Conservation (phyloP, 2,329 filamentous ascomycete genomes). For the Talaromyces sp. region DNA sequence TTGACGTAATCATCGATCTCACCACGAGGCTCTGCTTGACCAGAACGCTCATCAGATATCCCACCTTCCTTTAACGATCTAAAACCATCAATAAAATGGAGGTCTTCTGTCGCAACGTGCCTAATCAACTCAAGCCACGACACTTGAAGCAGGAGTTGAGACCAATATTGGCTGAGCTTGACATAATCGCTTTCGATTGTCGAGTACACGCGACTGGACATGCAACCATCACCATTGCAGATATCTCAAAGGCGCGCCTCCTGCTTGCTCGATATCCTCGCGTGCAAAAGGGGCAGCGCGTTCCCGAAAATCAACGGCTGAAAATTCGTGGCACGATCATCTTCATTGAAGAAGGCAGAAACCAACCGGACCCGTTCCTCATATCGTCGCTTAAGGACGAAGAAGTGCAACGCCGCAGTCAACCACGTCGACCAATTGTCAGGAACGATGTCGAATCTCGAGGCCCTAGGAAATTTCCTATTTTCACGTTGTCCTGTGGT, state of each 20-base stretch:
- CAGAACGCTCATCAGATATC: not conserved
- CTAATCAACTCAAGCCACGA: slow-evolving; percentile 21
- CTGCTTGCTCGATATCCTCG: slow-evolving; percentile 22
- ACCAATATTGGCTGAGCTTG: slow-evolving; percentile 21
- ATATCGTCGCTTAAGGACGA: slow-evolving; percentile 21
- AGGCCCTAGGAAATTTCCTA: slow-evolving; percentile 20
- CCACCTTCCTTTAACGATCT: not conserved
- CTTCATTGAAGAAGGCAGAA: slow-evolving; percentile 21
- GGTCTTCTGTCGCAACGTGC: slow-evolving; percentile 28
- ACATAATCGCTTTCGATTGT: slow-evolving; percentile 24
- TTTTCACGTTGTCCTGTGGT: slow-evolving; percentile 44
- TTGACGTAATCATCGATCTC: not conserved
- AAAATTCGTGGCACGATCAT: slow-evolving; percentile 21
- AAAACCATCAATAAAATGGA: slow-evolving; percentile 21
- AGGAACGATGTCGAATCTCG: slow-evolving; percentile 8
- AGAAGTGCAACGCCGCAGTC: slow-evolving; percentile 19
- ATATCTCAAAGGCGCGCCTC: slow-evolving; percentile 20
- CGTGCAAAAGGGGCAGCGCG: slow-evolving; percentile 15
- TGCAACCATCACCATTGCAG: slow-evolving; percentile 24
- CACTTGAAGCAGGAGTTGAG: slow-evolving; percentile 24
- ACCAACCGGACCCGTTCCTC: slow-evolving; percentile 21
- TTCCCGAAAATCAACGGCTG: slow-evolving; percentile 15
- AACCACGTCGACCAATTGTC: slow-evolving; percentile 11
- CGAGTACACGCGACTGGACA: slow-evolving; percentile 22
- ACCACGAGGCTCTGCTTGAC: not conserved